Evolutionary conservation across 1,284 basidiomycete genomes (phyloP).

Genomic region (Phylloboletellus chloephorus): DNA sequence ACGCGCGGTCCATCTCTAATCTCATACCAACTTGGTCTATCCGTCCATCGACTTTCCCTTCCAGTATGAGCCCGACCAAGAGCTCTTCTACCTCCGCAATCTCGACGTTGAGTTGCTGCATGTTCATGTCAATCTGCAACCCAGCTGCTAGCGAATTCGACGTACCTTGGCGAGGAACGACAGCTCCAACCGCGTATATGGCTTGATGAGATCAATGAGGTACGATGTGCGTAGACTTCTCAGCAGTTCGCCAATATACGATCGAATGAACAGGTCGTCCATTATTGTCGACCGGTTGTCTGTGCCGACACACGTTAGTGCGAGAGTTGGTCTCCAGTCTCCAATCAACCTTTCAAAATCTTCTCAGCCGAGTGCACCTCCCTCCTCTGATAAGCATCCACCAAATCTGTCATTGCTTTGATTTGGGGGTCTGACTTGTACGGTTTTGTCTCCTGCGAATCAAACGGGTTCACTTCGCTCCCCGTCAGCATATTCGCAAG

Average conservation of each 20-base stretch:
- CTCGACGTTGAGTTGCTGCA: conserved; percentile 88
- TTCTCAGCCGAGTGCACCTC: conserved; percentile 96
- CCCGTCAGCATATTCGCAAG: conserved; percentile 98
- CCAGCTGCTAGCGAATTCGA: background rate
- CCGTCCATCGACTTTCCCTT: conserved; percentile 90
- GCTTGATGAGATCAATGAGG: conserved; percentile 95
- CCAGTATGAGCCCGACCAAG: conserved; percentile 88
- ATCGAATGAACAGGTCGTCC: conserved; percentile 89
- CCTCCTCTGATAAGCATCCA: conserved; percentile 91
- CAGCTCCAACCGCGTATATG: conserved; percentile 90
- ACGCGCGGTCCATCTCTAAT: conserved; percentile 87
- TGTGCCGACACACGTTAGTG: conserved; percentile 29
- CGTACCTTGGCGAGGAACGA: conserved; percentile 83
- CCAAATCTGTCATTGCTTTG: conserved; percentile 95
- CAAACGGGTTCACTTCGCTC: conserved; percentile 98
- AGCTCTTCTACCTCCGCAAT: conserved; percentile 88
- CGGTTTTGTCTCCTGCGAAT: conserved; percentile 99
- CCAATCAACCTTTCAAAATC: conserved; percentile 74
- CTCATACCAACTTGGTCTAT: conserved; percentile 95
- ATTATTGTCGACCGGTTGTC: conserved; percentile 93
- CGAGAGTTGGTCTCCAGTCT: background rate
- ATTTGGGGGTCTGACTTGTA: conserved; percentile 98
- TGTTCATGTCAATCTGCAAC: background rate
- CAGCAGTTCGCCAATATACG: conserved; percentile 93
- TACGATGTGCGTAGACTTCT: conserved; percentile 92